Percentiles rank a stretch among this genome's conserved stretches.
Evolutionary conservation across 2,329 filamentous ascomycete genomes (phyloP).

Genomic region (Calonectria naviculata): DNA sequence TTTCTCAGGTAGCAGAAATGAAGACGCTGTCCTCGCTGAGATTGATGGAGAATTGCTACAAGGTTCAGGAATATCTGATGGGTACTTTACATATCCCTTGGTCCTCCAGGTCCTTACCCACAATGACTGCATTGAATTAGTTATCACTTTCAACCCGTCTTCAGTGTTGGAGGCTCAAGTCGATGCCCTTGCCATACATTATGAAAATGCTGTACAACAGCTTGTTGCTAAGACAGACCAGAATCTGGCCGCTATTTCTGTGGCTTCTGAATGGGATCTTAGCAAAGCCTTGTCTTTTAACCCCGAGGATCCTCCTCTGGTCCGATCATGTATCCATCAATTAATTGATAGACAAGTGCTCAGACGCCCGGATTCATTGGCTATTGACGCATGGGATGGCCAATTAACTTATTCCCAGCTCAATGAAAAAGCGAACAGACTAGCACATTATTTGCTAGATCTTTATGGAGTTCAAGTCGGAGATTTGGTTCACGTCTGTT

Average conservation of each 20-base stretch:
- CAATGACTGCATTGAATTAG: not conserved
- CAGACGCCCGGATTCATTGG: not conserved
- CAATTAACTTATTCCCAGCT: not conserved
- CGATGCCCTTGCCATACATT: not conserved
- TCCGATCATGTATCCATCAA: not conserved
- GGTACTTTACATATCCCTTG: conserved; percentile 5
- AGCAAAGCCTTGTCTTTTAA: not conserved
- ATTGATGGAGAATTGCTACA: not conserved
- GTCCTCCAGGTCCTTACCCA: not conserved
- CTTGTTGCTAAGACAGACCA: not conserved
- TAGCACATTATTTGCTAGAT: not conserved
- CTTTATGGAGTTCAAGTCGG: not conserved
- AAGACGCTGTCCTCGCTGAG: not conserved
- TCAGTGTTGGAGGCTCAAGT: not conserved
- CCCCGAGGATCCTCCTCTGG: not conserved
- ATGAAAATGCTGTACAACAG: not conserved
- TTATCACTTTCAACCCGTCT: not conserved
- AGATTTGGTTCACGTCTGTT: not conserved
- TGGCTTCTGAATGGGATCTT: not conserved
- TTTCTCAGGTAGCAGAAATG: not conserved
- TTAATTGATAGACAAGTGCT: not conserved
- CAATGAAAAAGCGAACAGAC: not conserved
- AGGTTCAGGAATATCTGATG: not conserved
- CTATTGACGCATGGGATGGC: not conserved
- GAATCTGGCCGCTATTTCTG: not conserved